Conservation (phyloP, 2,329 filamentous ascomycete genomes). For the Cytospora schulzeri region DNA sequence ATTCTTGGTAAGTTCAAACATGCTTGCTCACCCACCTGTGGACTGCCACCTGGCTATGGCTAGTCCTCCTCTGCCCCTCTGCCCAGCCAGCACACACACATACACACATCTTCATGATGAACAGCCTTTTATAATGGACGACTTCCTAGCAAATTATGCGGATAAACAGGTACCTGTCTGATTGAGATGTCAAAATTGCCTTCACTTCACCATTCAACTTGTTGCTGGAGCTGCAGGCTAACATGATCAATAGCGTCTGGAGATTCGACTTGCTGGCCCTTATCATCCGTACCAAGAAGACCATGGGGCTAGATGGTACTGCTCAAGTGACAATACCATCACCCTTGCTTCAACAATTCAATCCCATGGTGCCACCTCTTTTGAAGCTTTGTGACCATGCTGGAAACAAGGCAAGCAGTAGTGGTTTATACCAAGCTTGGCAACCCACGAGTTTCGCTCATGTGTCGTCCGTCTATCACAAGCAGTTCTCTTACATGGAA, state of each 20-base stretch:
- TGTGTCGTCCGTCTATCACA: background rate
- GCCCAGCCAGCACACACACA: background rate
- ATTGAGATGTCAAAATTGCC: conserved; percentile 5
- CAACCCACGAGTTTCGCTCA: background rate
- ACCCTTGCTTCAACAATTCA: background rate
- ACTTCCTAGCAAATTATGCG: conserved; percentile 26
- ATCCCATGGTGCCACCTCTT: background rate
- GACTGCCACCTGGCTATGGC: too few relatives aligned
- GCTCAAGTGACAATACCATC: background rate
- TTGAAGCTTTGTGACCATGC: background rate
- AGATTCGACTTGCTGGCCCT: background rate
- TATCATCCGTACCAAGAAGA: background rate
- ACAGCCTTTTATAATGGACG: conserved; percentile 26
- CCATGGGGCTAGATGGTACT: background rate
- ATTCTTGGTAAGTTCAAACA: background rate
- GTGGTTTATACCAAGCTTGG: background rate
- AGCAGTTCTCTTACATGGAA: background rate
- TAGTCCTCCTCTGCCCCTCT: conserved; percentile 1
- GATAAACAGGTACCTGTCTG: conserved; percentile 24
- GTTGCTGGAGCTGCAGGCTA: conserved; percentile 1
- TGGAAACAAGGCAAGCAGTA: background rate
- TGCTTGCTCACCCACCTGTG: background rate
- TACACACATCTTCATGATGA: conserved; percentile 18
- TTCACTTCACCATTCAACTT: background rate
- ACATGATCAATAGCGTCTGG: background rate